Evolutionary conservation across 441 rosid species (phyloP).

Genomic region (Populus hybrid): DNA sequence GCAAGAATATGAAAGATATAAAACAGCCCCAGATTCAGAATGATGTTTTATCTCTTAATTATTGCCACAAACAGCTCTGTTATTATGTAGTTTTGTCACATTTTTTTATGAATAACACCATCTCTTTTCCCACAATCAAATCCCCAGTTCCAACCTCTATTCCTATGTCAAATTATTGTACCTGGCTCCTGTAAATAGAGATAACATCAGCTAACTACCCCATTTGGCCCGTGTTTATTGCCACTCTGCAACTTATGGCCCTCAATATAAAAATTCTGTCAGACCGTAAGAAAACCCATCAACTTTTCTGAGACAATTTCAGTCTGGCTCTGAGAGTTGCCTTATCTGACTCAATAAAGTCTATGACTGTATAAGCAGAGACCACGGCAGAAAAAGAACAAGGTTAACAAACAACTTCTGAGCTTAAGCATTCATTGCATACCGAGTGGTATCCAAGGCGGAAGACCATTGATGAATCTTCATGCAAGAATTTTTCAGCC

Average conservation of each 20-base stretch:
- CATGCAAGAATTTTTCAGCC: slow-evolving; percentile 57
- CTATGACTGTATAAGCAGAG: background rate
- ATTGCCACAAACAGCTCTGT: background rate
- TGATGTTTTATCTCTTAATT: background rate
- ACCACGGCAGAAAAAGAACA: background rate
- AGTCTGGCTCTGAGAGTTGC: background rate
- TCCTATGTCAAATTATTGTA: background rate
- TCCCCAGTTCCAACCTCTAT: background rate
- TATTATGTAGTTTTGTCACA: background rate
- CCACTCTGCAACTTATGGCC: background rate
- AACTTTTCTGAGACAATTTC: background rate
- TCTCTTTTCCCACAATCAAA: background rate
- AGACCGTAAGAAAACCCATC: background rate
- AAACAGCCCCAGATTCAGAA: background rate
- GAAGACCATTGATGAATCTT: slow-evolving; percentile 67
- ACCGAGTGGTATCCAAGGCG: slow-evolving; percentile 96
- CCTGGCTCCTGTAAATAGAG: background rate
- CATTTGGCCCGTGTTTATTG: background rate
- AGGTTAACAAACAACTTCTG: background rate
- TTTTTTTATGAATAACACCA: background rate
- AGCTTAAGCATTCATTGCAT: slow-evolving; percentile 16
- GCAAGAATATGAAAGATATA: background rate
- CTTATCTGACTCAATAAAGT: background rate
- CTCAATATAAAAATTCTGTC: background rate
- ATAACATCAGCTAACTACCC: background rate